Evolutionary conservation across 2,329 filamentous ascomycete genomes (phyloP), one percentile per base, ranked within the genome.

Genomic region (Penicillium sp.): DNA sequence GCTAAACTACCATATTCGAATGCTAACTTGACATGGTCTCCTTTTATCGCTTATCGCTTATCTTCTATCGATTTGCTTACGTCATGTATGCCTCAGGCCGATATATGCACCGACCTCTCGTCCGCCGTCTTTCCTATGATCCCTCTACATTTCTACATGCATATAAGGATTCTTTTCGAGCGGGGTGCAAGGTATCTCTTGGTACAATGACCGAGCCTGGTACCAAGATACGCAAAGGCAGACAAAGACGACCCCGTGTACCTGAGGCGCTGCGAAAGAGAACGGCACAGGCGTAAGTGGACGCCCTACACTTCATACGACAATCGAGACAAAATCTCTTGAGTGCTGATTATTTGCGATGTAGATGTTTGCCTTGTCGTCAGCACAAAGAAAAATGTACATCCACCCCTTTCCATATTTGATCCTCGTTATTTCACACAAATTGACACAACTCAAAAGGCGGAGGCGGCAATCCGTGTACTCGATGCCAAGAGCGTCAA

Each of bases 381-480:
- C 44, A 28, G 1, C 24, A 28, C 6, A 47, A 47, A n/a, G 44
- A 47, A 47, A 47, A 47, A 47, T 47, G 44, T 47, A 47, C 15
- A 17, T 26, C 3, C 9, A 10, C 15, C 24, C 42, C 24, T 9
- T 47, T 9, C 17, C 7, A 47, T 28, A 15, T 2, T 22, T 22
- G 5, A 17, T 9, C 3, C 13, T 47, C 22, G 13, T 24, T 13
- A n/a, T 49, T 49, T 15, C 8, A 17, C 26, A n/a, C 3, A 49
- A 10, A n/a, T 30, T 49, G 26, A 49, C 45, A 10, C 17, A 5
- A 19, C 8, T 49, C 45, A 13, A 12, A 49, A 47, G 45, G 45
- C 17, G 45, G 26, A n/a, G 45, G 45, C 45, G 15, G 45, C 45
- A 49, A 49, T 30, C 45, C 45, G 17, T 49, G 45, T 49, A 19